These are phyloP conservation scores for Xylaria telfairii DNA, from an alignment of 495 filamentous ascomycete species.

Conservation along the genomic window DNA sequence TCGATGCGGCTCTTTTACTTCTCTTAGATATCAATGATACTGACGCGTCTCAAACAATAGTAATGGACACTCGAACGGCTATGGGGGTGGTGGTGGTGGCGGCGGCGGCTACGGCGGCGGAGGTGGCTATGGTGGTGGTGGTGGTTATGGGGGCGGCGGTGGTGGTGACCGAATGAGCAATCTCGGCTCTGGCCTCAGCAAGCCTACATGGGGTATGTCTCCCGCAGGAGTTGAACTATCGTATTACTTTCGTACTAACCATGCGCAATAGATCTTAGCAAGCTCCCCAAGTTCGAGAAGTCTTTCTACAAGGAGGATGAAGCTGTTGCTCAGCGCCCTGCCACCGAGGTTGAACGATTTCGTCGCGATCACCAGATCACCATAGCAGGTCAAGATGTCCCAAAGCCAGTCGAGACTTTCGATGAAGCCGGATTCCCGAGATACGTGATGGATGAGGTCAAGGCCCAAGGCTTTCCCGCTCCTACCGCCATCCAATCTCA, in stretches of 20 bases:
- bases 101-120: constrained; percentile 54
- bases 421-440: constrained; percentile 96
- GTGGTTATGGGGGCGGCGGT: constrained; percentile 61
- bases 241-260: constrained; percentile 22
- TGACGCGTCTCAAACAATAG: constrained; percentile 37
- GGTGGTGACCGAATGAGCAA: constrained; percentile 93
- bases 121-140: constrained; percentile 58
- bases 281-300: constrained; percentile 96
- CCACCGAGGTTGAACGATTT: constrained; percentile 84
- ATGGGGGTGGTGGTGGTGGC: constrained; percentile 59
- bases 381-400: constrained; percentile 76
- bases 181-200: constrained; percentile 84
- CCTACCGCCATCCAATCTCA: constrained; percentile 97
- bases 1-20: background rate
- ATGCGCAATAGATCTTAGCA: constrained; percentile 65
- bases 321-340: constrained; percentile 73
- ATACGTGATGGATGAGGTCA: constrained; percentile 98
- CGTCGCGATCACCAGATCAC: constrained; percentile 81
- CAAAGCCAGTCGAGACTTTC: constrained; percentile 92
- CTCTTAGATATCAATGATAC: constrained; percentile 8
- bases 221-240: background rate
- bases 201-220: constrained; percentile 82
- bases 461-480: constrained; percentile 90
- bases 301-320: constrained; percentile 97
- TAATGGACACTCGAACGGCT: constrained; percentile 49